Conservation (phyloP, 1,284 basidiomycete genomes). For the Ustanciosporium gigantosporum region DNA sequence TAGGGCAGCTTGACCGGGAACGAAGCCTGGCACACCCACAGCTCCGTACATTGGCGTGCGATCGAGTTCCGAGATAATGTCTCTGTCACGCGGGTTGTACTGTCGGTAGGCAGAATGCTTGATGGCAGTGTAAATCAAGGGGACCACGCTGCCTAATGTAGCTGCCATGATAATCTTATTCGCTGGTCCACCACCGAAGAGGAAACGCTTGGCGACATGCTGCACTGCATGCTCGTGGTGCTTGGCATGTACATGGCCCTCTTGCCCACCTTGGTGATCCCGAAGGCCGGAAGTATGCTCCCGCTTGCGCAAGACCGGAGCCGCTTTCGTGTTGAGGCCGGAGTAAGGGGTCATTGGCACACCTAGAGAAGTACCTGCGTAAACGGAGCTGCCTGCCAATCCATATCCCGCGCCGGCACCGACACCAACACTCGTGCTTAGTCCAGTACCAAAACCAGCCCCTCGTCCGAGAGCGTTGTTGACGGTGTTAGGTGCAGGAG, state of each 20-base stretch:
- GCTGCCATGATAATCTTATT: constrained; percentile 2
- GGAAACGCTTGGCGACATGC: constrained; percentile 14
- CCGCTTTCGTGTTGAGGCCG: not conserved
- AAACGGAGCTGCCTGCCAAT: not conserved
- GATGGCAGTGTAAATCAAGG: constrained; percentile 7
- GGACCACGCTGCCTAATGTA: constrained; percentile 3
- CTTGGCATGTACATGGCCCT: no score
- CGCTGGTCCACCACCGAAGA: constrained; percentile 5
- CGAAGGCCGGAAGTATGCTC: not conserved
- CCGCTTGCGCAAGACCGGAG: not conserved
- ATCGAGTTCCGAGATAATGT: constrained; percentile 19
- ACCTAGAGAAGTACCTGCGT: not conserved
- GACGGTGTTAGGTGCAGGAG: not conserved
- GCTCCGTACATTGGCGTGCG: constrained; percentile 23
- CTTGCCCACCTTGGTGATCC: no score
- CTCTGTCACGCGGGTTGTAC: constrained; percentile 16
- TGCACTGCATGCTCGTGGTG: not conserved
- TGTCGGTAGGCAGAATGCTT: constrained; percentile 10
- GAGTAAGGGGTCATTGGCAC: not conserved
- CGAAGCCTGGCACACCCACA: constrained; percentile 19
- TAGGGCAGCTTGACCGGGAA: constrained; percentile 23
- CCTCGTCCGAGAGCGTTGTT: no score
- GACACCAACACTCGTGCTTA: not conserved
- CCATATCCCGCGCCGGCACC: not conserved
- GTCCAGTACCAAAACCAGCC: not conserved